Base-by-base conservation (phyloP, 164 flowering plant species). In the Piper longum region DNA sequence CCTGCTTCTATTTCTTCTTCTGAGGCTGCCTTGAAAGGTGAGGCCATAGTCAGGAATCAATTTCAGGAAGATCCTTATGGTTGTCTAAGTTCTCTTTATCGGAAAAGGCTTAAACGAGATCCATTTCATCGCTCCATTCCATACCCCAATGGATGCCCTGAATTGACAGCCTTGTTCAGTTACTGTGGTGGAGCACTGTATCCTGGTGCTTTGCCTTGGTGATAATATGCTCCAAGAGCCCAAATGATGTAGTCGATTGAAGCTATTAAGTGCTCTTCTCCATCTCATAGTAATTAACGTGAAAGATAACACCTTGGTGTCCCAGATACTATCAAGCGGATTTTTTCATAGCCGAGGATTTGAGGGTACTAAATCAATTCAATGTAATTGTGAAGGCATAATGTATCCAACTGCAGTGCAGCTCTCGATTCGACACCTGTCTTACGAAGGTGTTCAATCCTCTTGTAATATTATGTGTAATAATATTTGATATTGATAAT, bases 121-220 rank as follows among this genome's bases (percentile, higher is more conserved):
- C 97, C 98, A 19, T 92, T 92, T 69, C 98, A 88, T 67, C 80
- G 96, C 61, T 68, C 98, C 18, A 80, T 91, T 42, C 98, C 98
- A 44, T 91, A 91, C 54, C 96, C 96, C 36, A 80, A 80, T 64
- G 96, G 96, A 9, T 89, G 96, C 64, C 93, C 95, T 18, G 98
- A 89, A 70, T 79, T 87, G 44, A 70, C 76, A 72, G 89, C 78
- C 12, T 63, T 89, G 66, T 91, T 88, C 70, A 79, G 79, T 74
- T 81, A 91, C 58, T 88, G 97, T 75, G 91, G 88, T n/a, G 41
- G 69, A 60, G 70, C 79, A 66, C 81, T 80, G 61, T 91, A 81
- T 71, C 76, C 80, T 40, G 89, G 86, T 36, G 51, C 69, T 45
- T 87, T 88, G 59, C 97, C 96, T 16, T 88, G 96, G 97, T 41